Evolutionary conservation across 1,284 basidiomycete species (phyloP), one percentile per base, ranked within the genome.

Genomic region (Calocybe gambosa): DNA sequence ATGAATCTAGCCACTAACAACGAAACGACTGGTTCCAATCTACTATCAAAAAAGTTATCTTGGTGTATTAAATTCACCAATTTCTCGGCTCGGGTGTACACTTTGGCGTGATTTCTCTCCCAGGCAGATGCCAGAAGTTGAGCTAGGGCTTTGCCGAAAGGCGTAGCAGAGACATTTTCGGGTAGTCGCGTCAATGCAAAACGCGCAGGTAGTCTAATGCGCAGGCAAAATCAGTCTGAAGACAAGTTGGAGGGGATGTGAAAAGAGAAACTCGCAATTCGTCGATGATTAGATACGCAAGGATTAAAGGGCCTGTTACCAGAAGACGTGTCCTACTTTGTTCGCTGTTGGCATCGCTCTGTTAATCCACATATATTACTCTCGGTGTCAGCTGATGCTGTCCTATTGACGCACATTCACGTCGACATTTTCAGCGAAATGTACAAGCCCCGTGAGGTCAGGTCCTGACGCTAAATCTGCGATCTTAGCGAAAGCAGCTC

Each of bases 271-370:
- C 78, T 55, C 56, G 82, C 82, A 80, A 56, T 46, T 82, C 69
- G 53, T 85, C 75, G 23, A 71, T 45, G 29, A 80, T 78, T 39
- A 85, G 66, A 61, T 84, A 81, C 6, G 74, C 69, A 6, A 86
- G 69, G 5, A 82, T 74, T 18, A 85, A 62, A 16, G 82, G 81
- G 2, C 70, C 71, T 6, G 72, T 67, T 19, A 81, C 54, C 19
- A 82, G 62, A 16, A 85, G 56, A 26, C 79, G 70, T 16, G 69
- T 69, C 13, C 59, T 58, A 41, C 73, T 66, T 19, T 58, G 62
- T 33, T 76, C 72, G 44, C 63, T 61, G 19, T 65, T 60, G 10
- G 62, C 59, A 74, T 55, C 51, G 39, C 50, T 52, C 57, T 57
- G 18, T 25, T 34, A 15, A 15, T 16, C n/a, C n/a, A 8, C 20